These are phyloP conservation scores for Heterobasidion parviporum DNA, from an alignment of 1,284 basidiomycete genomes.

Conservation along the genomic window DNA sequence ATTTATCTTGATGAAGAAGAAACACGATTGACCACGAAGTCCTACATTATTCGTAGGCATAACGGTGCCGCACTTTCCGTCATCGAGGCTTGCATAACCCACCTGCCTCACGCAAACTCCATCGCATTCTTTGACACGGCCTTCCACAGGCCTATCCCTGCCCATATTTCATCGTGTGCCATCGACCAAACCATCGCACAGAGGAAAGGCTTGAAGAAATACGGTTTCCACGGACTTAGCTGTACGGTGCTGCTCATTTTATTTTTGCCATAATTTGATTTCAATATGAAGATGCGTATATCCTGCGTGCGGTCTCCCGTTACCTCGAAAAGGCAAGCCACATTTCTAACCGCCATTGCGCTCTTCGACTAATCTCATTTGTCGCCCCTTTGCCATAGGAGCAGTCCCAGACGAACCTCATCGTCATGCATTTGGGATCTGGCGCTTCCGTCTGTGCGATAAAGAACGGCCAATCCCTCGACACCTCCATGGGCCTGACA, in stretches of 20 bases:
- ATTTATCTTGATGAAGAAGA: not conserved
- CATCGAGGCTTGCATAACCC: slow-evolving; percentile 51
- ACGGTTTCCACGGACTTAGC: slow-evolving; percentile 82
- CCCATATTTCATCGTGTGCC: slow-evolving; percentile 70
- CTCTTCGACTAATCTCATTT: not conserved
- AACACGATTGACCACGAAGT: not conserved
- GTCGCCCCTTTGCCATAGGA: slow-evolving; percentile 19
- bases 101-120: slow-evolving; percentile 53
- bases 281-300: slow-evolving; percentile 45
- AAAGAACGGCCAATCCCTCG: slow-evolving; percentile 60
- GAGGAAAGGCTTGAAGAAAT: slow-evolving; percentile 68
- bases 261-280: too few relatives aligned
- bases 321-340: slow-evolving; percentile 45
- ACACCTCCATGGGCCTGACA: slow-evolving; percentile 81
- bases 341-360: not conserved
- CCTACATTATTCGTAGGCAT: slow-evolving; percentile 30
- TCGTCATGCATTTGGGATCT: slow-evolving; percentile 79
- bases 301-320: slow-evolving; percentile 49
- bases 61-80: slow-evolving; percentile 56
- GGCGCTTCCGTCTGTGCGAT: slow-evolving; percentile 79
- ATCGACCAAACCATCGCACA: slow-evolving; percentile 58
- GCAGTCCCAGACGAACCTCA: slow-evolving; percentile 48
- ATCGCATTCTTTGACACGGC: slow-evolving; percentile 80
- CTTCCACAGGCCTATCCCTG: slow-evolving; percentile 73
- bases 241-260: slow-evolving; percentile 25